Base-by-base conservation (phyloP, 257 asterid genomes). In the Ilex aquifolium region DNA sequence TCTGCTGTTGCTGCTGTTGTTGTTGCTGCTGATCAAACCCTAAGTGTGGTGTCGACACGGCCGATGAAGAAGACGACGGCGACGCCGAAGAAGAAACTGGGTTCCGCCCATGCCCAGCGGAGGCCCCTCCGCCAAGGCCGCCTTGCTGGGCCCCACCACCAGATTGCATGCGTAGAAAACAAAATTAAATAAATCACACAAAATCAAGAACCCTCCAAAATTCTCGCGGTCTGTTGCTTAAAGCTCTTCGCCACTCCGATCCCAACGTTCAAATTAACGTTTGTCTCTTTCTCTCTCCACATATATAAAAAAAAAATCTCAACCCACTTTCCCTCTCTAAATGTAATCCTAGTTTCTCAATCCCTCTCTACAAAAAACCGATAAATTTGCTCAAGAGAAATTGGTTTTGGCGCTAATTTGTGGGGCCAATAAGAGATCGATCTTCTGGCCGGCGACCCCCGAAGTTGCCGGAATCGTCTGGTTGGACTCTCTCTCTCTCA, bases 141-240 rank as follows among this genome's bases (percentile, higher is more conserved):
- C 93, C 94, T 71, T 85, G 95, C 78, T 84, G 95, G 74, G 83
- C 81, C 64, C 95, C 95, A 66, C 89, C 94, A n/a, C 94, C 98
- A 69, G 96, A 85, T 71, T 91, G 96, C 98, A 91, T 91, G 69
- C 74, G 64, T 69, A 32, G 5, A 4, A 4, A 3, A 11, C 4
- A 53, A 59, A 50, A 36, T 60, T 36, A 55, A 63, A 57, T 12
- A 53, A 15, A 53, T 14, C 21, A 9, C 15, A n/a, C 56, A n/a
- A 13, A n/a, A 50, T 6, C 21, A 9, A 5, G 16, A 50, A 9
- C 56, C 56, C 56, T n/a, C 56, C 56, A 50, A n/a, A 50, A 13
- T 50, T 50, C 56, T 6, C 56, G 56, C 56, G 15, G 15, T 50
- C 65, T 57, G 75, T 40, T 75, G 73, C 74, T 78, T 68, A 66